Base-by-base conservation (phyloP, 768 basidiomycete species). In the Mycena metata region DNA sequence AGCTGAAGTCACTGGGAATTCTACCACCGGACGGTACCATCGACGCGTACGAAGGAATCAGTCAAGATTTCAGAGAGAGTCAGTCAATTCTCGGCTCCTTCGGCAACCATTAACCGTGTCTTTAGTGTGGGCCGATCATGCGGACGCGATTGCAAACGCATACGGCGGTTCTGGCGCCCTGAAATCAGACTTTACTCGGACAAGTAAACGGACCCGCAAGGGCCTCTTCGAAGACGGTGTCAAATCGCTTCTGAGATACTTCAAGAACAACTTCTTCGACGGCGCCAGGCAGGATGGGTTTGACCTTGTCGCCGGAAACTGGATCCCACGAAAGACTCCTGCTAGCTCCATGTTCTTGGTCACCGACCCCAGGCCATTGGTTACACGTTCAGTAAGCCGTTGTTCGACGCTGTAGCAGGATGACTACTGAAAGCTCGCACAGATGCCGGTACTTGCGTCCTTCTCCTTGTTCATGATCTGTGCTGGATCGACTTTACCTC, bases 201-300 rank as follows among this genome's bases (percentile, higher is more conserved):
- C 96, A 0, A 96, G 95, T 74, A 91, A 92, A 78, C 87, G 98
- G 39, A 96, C 96, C 3, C 88, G 83, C 58, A 88, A 90, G 67
- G 98, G 98, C 36, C 77, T 81, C 26, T 73, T 98, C 43, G 90
- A 96, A 74, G 98, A 99, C 79, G 94, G 94, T 0, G 84, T 88
- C 79, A 99, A 98, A 78, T 91, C 92, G 24, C 77, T 89, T 0
- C 83, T 89, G 81, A 88, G 98, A 68, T 99, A 99, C 76, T 75
- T 98, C 72, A 96, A 92, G 85, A 99, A 99, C 83, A 99, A 97
- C 76, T 95, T 95, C 81, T 93, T 98, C 70, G 98, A 99, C 78
- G 98, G 98, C 9, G 86, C 96, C 56, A 84, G 96, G 75, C 96
- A 97, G 90, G 98, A 99, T 80, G 96, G 94, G 11, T 98, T 93